Conservation (phyloP, 805 yeast species). For the Spathaspora girioi region DNA sequence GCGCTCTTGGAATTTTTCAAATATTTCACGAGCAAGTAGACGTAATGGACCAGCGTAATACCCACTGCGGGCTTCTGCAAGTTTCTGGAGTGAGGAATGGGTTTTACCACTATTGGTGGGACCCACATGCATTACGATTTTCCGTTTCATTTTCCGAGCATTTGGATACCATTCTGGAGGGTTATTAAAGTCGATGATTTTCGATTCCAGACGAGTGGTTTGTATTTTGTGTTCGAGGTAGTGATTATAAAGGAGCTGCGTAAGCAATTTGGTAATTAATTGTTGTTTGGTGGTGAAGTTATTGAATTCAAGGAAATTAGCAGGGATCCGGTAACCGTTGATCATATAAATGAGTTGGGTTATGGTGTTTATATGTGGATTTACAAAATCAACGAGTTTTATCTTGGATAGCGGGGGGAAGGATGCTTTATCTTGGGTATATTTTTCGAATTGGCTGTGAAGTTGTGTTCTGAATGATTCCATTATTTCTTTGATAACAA, state of each 20-base stretch:
- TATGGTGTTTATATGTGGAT: slow-evolving; percentile 23
- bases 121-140: slow-evolving; percentile 89
- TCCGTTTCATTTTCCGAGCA: slow-evolving; percentile 76
- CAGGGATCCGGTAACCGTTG: slow-evolving; percentile 15
- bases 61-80: slow-evolving; percentile 67
- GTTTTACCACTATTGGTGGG: slow-evolving; percentile 98
- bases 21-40: slow-evolving; percentile 85
- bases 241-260: slow-evolving; percentile 21
- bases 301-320: slow-evolving; percentile 13
- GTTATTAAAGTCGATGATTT: slow-evolving; percentile 25
- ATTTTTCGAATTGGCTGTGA: not conserved
- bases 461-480: slow-evolving; percentile 1
- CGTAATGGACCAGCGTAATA: slow-evolving; percentile 94
- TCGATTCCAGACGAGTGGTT: slow-evolving; percentile 7
- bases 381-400: slow-evolving; percentile 17
- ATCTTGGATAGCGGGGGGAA: not conserved
- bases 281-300: slow-evolving; percentile 16
- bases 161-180: slow-evolving; percentile 72
- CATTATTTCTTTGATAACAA: not conserved
- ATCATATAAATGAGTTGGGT: slow-evolving; percentile 18
- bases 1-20: slow-evolving; percentile 68
- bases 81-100: slow-evolving; percentile 67
- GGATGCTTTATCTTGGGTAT: slow-evolving; percentile 1
- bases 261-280: slow-evolving; percentile 17
- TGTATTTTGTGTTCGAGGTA: slow-evolving; percentile 12